A percentile compares a stretch with the other conserved stretches of the same genome.
phyloP scores from a whole-genome alignment of 306 rosid genomes.

The Carpinus viminea region DNA sequence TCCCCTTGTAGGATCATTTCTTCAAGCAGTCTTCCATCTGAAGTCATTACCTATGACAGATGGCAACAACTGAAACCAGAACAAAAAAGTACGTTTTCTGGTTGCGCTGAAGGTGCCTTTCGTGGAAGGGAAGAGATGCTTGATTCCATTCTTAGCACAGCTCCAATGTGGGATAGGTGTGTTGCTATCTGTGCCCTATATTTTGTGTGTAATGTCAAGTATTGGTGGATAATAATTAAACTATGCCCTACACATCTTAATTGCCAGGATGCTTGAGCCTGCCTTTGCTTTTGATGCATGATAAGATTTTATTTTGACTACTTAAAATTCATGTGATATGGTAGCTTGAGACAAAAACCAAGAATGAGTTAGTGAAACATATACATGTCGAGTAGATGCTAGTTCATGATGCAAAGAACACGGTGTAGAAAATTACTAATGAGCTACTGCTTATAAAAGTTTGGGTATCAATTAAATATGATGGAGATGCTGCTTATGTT shows the following conservation, averaged over 20 bases:
- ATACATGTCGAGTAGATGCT: no score
- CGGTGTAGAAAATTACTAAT: neutral
- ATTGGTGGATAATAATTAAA: neutral
- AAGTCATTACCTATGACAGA: conserved; percentile 72
- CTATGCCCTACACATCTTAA: neutral
- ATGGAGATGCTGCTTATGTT: neutral
- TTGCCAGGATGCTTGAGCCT: neutral
- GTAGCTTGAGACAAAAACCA: neutral
- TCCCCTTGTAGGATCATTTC: conserved; percentile 50
- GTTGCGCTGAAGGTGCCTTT: conserved; percentile 74
- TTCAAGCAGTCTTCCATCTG: conserved; percentile 59
- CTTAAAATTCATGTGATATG: neutral
- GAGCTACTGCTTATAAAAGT: neutral
- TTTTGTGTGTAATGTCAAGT: neutral
- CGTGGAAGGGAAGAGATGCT: conserved; percentile 66
- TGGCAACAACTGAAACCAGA: conserved; percentile 76
- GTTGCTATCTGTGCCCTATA: conserved; percentile 28
- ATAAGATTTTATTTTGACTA: neutral
- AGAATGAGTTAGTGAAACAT: no score
- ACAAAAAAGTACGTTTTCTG: conserved; percentile 47
- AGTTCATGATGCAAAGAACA: no score
- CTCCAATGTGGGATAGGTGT: conserved; percentile 98
- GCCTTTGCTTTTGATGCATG: neutral
- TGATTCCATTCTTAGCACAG: conserved; percentile 57
- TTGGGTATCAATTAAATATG: neutral